Evolutionary conservation across 768 basidiomycete species (phyloP).

Genomic region (Exidia glandulosa): DNA sequence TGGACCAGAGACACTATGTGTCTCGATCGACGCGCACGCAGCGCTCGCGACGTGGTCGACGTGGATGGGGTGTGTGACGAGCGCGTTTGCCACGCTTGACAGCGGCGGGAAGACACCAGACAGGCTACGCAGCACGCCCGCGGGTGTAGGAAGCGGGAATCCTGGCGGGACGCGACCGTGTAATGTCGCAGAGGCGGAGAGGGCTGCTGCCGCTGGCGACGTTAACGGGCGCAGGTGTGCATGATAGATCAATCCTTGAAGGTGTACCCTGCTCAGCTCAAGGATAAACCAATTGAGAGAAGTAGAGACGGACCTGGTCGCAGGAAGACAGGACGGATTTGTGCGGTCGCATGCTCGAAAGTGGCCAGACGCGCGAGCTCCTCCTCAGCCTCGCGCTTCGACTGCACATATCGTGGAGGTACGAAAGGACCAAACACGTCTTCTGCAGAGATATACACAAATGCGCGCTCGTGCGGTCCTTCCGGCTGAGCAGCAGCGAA

Average conservation of each 20-base stretch:
- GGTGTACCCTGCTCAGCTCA: background rate
- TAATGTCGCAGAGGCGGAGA: constrained; percentile 68
- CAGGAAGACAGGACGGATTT: constrained; percentile 65
- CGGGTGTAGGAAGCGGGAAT: constrained; percentile 58
- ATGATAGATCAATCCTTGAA: constrained; percentile 85
- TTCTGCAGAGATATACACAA: constrained; percentile 93
- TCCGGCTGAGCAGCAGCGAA: constrained; percentile 29
- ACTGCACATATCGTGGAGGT: constrained; percentile 76
- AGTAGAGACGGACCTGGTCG: constrained; percentile 63
- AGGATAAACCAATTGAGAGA: constrained; percentile 1
- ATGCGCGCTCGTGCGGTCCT: constrained; percentile 41
- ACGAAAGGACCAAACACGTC: constrained; percentile 85
- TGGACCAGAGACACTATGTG: constrained; percentile 46
- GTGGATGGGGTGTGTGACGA: constrained; percentile 84
- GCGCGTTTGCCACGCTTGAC: constrained; percentile 58
- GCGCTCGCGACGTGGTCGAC: constrained; percentile 92
- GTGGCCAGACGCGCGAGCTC: constrained; percentile 34
- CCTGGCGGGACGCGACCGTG: constrained; percentile 48
- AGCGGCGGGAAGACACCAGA: constrained; percentile 27
- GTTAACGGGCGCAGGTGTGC: constrained; percentile 86
- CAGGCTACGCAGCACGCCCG: constrained; percentile 46
- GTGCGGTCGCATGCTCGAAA: constrained; percentile 17
- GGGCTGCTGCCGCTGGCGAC: constrained; percentile 70
- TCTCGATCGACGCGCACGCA: constrained; percentile 44
- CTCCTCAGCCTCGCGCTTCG: constrained; percentile 86